Evolutionary conservation across 2,329 filamentous ascomycete species (phyloP), one percentile per base, ranked within the genome.

Genomic region (Pseudocercospora fuligena): DNA sequence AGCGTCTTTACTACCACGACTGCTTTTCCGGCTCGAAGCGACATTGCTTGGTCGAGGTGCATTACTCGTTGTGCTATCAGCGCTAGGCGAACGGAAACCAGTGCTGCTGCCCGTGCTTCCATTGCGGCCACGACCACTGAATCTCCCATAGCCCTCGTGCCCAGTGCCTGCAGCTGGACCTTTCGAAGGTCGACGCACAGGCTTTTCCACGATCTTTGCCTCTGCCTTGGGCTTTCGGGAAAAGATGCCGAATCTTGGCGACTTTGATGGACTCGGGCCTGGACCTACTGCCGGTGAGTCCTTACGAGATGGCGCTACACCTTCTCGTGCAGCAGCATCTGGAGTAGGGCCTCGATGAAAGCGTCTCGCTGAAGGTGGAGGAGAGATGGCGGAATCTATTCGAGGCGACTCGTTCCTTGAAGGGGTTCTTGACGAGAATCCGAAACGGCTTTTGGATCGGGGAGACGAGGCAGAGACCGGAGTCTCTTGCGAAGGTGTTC

Each of bases 111-210:
- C 80, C 21, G 83, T 81, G 73, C 87, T 89, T 66, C 85, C 87
- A 73, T 89, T 92, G 62, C 90, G 86, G 31, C 90, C 86, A 65
- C 89, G 86, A 31, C 84, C 81, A 2, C 89, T 88, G 64, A 92
- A 83, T 64, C 86, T 86, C 0, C 90, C 90, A 73, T 94, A 94
- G 1, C 91, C 91, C 80, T 98, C 94, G 74, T 98, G 93, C 0
- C 94, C 94, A 43, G 94, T 98, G n/a, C 94, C 94, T 47, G 94
- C 94, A 16, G 87, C 88, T 23, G 94, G 94, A 0, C 94, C 94
- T 78, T 93, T 94, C 29, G 91, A 86, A 25, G 82, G 67, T 7
- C 82, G 75, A 69, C 85, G 88, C 8, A 89, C 88, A 43, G 85
- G 83, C 75, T 86, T 88, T n/a, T 89, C 85, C 0, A 77, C 66